Evolutionary conservation across 805 yeast species (phyloP), one percentile per base, ranked within the genome.

Genomic region (Metschnikowia shivogae): DNA sequence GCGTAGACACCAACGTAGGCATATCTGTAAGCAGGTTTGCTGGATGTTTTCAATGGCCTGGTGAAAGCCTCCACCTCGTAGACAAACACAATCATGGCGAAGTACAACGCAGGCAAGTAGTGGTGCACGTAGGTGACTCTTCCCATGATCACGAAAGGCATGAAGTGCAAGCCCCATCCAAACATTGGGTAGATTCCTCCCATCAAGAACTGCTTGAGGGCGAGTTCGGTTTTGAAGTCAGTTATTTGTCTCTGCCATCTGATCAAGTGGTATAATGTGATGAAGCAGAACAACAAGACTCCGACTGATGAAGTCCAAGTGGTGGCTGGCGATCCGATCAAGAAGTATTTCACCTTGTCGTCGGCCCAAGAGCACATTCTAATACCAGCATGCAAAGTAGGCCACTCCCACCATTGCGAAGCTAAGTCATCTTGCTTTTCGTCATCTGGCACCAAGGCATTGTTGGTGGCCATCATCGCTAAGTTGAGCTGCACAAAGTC

Each of bases 61-160:
- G 76, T 62, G 43, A 69, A 57, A 32, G 68, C 64, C 50, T 84
- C 88, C 38, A 84, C 67, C 52, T 78, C 64, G 60, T 78, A 86
- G 45, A 79, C 80, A 54, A 81, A 74, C 27, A 88, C 83, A 52
- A 90, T 70, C 72, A 89, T 84, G 41, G 98, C 98, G 82, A 92
- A 92, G 68, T 86, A 92, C 52, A 90, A 76, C 1, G 98, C 96
- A 11, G 99, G 99, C 54, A 89, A 79, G 66, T 92, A 92, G 65
- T 92, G 99, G 68, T 92, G 99, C 29, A 92, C 93, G 63, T 93
- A 92, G 2, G 96, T 89, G 46, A 93, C 97, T 73, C 99, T 86
- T 10, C 95, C 89, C 99, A 92, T 92, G 48, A 89, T 67, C 28
- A 85, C 79, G 67, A 92, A 92, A 29, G 99, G 98, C 58, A 86